These are phyloP conservation scores for Penicillium italicum DNA, from an alignment of 2,329 filamentous ascomycete genomes.

Conservation along the genomic window DNA sequence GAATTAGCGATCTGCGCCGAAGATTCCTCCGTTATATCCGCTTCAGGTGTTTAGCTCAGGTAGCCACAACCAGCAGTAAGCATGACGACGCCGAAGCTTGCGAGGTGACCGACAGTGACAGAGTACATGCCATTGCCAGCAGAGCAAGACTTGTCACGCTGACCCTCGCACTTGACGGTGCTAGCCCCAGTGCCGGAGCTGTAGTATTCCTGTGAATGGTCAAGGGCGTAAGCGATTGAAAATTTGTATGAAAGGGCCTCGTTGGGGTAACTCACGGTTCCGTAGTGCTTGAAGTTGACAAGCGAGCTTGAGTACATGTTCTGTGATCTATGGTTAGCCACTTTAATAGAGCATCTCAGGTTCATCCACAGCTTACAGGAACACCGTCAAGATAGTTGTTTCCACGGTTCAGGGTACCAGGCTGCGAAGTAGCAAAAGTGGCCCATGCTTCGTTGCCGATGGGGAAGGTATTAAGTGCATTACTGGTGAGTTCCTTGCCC, in stretches of 20 bases:
- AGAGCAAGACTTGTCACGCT: conserved; percentile 28
- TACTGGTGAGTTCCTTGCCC: conserved; percentile 26
- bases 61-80: conserved; percentile 20
- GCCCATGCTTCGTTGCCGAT: conserved; percentile 31
- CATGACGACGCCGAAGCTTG: conserved; percentile 25
- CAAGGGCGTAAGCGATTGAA: background rate
- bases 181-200: conserved; percentile 20
- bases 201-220: conserved; percentile 25
- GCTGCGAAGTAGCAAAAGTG: conserved; percentile 22
- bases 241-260: background rate
- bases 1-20: background rate
- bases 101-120: conserved; percentile 25
- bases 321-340: conserved; percentile 9
- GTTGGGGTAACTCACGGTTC: conserved; percentile 18
- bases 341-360: too few relatives aligned
- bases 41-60: background rate
- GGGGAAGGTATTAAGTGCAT: conserved; percentile 33
- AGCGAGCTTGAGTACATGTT: conserved; percentile 27
- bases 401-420: conserved; percentile 26
- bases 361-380: conserved; percentile 17
- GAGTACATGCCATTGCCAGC: conserved; percentile 26
- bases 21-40: background rate
- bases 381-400: conserved; percentile 29
- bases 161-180: conserved; percentile 21
- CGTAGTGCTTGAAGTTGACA: conserved; percentile 26